Conservation (phyloP, 345 rosid genomes). For the Eucalyptus guilfoylei region DNA sequence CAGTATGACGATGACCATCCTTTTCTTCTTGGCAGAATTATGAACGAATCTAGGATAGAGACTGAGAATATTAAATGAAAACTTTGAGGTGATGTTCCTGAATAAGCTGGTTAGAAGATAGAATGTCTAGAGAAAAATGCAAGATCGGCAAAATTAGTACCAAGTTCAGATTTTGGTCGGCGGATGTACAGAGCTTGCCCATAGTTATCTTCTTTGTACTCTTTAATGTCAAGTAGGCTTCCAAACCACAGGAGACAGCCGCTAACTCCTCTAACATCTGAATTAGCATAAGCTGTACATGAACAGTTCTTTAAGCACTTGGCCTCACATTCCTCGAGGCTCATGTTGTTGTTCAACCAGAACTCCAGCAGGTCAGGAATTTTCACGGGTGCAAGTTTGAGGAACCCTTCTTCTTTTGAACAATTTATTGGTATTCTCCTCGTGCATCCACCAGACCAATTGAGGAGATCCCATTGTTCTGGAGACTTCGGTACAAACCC, state of each 20-base stretch:
- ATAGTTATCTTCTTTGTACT: background rate
- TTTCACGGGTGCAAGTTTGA: background rate
- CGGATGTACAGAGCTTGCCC: background rate
- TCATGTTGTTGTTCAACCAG: conserved; percentile 8
- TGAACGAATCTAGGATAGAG: background rate
- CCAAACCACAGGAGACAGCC: conserved; percentile 15
- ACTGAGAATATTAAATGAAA: background rate
- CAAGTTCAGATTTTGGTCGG: background rate
- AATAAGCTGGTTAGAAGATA: background rate
- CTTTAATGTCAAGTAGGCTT: background rate
- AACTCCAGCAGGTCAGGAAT: conserved; percentile 6
- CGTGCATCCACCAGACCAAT: conserved; percentile 1
- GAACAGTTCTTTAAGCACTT: conserved; percentile 14
- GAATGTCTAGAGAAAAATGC: background rate
- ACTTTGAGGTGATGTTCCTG: background rate
- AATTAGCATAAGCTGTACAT: conserved; percentile 17
- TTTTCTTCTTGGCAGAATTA: background rate
- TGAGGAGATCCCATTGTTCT: conserved; percentile 6
- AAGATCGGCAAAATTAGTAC: background rate
- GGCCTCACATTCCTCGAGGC: background rate
- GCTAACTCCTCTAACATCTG: background rate
- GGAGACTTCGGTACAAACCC: conserved; percentile 18
- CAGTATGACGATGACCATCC: background rate
- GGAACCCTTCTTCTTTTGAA: background rate
- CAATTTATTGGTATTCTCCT: background rate